phyloP scores from a whole-genome alignment of 345 rosid genomes.

The Aethionema arabicum region DNA sequence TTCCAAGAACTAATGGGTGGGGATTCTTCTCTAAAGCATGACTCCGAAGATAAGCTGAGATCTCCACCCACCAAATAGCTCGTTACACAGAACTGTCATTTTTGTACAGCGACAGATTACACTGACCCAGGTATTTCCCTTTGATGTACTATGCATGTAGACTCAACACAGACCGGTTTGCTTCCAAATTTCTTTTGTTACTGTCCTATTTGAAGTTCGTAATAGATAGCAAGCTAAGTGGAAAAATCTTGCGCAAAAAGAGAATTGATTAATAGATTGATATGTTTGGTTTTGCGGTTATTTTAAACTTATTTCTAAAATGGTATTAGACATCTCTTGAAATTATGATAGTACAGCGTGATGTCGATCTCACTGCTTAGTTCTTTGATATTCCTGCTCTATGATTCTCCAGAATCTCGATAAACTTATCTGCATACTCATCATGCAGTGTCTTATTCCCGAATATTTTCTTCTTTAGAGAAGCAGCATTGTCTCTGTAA shows the following conservation, averaged over 20 bases:
- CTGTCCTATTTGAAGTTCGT: too few species aligned
- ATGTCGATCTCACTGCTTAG: background rate
- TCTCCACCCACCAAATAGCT: conserved; percentile 66
- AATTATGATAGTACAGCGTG: background rate
- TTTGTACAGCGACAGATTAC: conserved; percentile 14
- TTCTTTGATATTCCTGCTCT: background rate
- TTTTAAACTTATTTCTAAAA: background rate
- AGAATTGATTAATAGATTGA: conserved; percentile 9
- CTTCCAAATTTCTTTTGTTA: too few species aligned
- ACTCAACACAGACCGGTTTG: too few species aligned
- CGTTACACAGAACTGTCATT: background rate
- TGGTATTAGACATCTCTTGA: conserved; percentile 6
- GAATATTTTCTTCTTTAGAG: conserved; percentile 23
- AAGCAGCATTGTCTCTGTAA: conserved; percentile 24
- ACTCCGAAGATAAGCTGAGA: conserved; percentile 68
- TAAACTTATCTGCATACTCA: too few species aligned
- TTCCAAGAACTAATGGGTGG: conserved; percentile 95
- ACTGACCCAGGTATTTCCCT: conserved; percentile 14
- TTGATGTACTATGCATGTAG: conserved; percentile 2
- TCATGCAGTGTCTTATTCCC: too few species aligned
- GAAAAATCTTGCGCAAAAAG: conserved; percentile 8
- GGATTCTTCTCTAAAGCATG: conserved; percentile 71
- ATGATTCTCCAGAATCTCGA: too few species aligned
- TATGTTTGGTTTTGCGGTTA: too few species aligned
- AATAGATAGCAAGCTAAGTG: too few species aligned